A percentile compares a stretch with the other conserved stretches of the same genome.
Evolutionary conservation across 78 protist genomes (phyloP).

Genomic region (Dictyostelium discoideum): DNA sequence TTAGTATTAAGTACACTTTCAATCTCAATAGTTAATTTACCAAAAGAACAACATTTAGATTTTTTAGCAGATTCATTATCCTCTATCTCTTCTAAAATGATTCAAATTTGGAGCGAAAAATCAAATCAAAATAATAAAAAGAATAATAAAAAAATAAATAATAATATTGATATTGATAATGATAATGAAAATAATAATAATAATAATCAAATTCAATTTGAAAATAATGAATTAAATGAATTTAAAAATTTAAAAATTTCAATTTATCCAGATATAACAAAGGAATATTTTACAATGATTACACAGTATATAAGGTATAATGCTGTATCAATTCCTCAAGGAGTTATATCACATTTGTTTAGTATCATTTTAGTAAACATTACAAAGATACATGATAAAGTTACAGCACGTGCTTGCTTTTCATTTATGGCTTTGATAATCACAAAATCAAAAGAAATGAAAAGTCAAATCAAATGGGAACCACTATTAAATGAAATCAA

Average conservation of each 20-base stretch:
- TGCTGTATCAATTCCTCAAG: conserved; percentile 7
- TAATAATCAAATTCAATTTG: neutral
- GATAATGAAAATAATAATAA: neutral
- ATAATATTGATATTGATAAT: neutral
- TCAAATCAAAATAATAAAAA: neutral
- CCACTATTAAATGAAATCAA: neutral
- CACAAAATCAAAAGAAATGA: conserved; percentile 11
- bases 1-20: neutral
- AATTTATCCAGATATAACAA: conserved; percentile 41
- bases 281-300: conserved; percentile 28
- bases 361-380: conserved; percentile 18
- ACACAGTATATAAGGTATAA: conserved; percentile 33
- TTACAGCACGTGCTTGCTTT: conserved; percentile 31
- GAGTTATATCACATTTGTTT: conserved; percentile 9
- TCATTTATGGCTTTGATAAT: conserved; percentile 9
- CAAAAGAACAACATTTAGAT: neutral
- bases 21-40: neutral
- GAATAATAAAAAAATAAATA: neutral
- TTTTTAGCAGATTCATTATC: conserved; percentile 6
- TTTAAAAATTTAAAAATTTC: conserved; percentile 34
- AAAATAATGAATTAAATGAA: neutral
- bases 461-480: conserved; percentile 12
- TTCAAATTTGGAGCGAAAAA: conserved; percentile 2
- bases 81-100: neutral
- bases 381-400: conserved; percentile 33